These are phyloP conservation scores for Carex scoparia DNA, from an alignment of 176 grass and related monocot genomes.

Conservation along the genomic window DNA sequence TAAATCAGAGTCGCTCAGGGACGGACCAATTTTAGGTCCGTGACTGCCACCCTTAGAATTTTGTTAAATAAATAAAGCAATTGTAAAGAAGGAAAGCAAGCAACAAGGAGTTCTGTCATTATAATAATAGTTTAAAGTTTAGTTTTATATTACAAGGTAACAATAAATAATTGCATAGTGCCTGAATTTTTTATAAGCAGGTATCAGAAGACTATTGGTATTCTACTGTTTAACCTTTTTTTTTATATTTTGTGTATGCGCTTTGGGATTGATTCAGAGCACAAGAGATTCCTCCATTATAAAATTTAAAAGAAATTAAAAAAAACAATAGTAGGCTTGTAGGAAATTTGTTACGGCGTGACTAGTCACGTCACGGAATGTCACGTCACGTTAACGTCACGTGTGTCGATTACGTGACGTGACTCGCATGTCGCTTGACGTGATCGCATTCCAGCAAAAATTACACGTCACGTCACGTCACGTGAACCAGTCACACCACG, in stretches of 20 bases:
- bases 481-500: no score
- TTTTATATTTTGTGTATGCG: neutral
- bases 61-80: no score
- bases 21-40: no score
- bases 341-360: no score
- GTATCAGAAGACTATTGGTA: neutral
- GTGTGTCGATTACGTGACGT: no score
- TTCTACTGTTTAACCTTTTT: neutral
- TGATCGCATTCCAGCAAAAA: no score
- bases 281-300: constrained; percentile 7
- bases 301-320: neutral
- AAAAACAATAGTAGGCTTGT: neutral
- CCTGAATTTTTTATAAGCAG: neutral
- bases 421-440: no score
- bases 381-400: no score
- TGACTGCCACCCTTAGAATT: no score
- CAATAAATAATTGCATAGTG: constrained; percentile 8
- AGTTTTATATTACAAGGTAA: neutral
- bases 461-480: no score
- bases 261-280: neutral
- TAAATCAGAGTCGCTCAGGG: no score
- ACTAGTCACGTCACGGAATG: no score
- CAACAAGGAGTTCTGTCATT: neutral
- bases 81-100: constrained; percentile 1
- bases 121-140: neutral